phyloP scores from a whole-genome alignment of 208 protist species.

The Leishmania gerbilli region DNA sequence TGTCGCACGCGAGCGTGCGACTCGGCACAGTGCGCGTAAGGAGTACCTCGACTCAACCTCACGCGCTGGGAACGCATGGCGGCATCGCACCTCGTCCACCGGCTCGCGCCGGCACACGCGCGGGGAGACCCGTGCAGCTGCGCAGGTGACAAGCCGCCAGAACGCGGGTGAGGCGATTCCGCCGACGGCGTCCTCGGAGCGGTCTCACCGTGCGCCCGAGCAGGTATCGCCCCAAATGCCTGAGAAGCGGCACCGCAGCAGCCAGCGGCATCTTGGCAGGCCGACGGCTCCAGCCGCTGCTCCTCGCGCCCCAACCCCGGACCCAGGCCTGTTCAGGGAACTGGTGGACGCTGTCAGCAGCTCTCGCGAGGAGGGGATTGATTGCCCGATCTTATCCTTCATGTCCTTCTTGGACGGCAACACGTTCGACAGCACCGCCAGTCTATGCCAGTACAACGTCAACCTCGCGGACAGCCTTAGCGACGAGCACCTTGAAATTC shows the following conservation, averaged over 20 bases:
- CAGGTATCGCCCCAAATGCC: background rate
- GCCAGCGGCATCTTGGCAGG: background rate
- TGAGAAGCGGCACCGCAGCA: conserved; percentile 1
- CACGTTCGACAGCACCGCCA: conserved; percentile 59
- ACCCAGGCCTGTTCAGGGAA: background rate
- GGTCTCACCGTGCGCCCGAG: conserved; percentile 2
- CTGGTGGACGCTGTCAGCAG: conserved; percentile 24
- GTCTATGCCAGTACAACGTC: conserved; percentile 78
- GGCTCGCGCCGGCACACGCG: conserved; percentile 7
- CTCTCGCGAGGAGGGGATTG: conserved; percentile 23
- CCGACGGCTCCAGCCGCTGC: background rate
- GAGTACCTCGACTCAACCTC: background rate
- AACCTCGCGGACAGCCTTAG: conserved; percentile 66
- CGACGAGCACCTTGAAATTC: conserved; percentile 68
- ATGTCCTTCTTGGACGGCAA: conserved; percentile 79
- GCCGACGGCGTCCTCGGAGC: background rate
- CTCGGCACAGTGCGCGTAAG: background rate
- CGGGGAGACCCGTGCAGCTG: background rate
- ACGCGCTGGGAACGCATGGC: background rate
- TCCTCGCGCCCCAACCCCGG: background rate
- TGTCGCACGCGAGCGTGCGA: background rate
- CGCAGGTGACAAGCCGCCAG: conserved; percentile 14
- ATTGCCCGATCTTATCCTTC: conserved; percentile 49
- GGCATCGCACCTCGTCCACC: conserved; percentile 23
- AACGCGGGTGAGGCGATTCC: conserved; percentile 3